Conservation (phyloP, 768 basidiomycete genomes). For the Kwoniella bestiolae region DNA sequence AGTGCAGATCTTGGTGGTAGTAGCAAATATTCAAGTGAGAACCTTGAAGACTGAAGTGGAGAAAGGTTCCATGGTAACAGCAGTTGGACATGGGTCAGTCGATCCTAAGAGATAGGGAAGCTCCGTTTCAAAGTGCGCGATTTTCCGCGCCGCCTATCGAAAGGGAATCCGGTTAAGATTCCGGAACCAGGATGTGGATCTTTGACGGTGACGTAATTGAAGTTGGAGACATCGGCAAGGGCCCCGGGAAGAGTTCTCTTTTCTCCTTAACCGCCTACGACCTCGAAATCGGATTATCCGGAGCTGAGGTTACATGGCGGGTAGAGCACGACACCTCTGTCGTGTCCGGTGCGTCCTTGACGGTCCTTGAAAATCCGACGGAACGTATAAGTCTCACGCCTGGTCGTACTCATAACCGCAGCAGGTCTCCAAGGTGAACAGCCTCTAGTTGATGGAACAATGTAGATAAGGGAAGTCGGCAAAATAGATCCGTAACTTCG, state of each 20-base stretch:
- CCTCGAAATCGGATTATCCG: slow-evolving; percentile 74
- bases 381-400: slow-evolving; percentile 71
- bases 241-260: slow-evolving; percentile 79
- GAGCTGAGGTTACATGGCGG: slow-evolving; percentile 74
- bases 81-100: slow-evolving; percentile 85
- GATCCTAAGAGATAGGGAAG: slow-evolving; percentile 79
- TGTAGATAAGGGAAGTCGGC: slow-evolving; percentile 80
- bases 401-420: slow-evolving; percentile 75
- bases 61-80: slow-evolving; percentile 86
- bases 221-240: slow-evolving; percentile 66
- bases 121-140: slow-evolving; percentile 71
- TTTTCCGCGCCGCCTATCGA: slow-evolving; percentile 71
- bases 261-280: slow-evolving; percentile 72
- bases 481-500: slow-evolving; percentile 80
- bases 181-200: slow-evolving; percentile 69
- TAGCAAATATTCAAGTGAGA: slow-evolving; percentile 87
- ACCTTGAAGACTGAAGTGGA: slow-evolving; percentile 86
- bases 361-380: slow-evolving; percentile 82
- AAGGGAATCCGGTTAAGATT: slow-evolving; percentile 80
- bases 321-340: slow-evolving; percentile 74
- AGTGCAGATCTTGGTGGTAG: slow-evolving; percentile 87
- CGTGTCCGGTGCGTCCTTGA: slow-evolving; percentile 72
- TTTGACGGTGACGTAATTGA: slow-evolving; percentile 70
- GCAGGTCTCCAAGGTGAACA: slow-evolving; percentile 81
- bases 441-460: slow-evolving; percentile 80